Percentiles rank a stretch among this genome's conserved stretches.
These are phyloP conservation scores for Colletotrichum tofieldiae DNA, from an alignment of 2,329 filamentous ascomycete genomes.

Conservation along the genomic window DNA sequence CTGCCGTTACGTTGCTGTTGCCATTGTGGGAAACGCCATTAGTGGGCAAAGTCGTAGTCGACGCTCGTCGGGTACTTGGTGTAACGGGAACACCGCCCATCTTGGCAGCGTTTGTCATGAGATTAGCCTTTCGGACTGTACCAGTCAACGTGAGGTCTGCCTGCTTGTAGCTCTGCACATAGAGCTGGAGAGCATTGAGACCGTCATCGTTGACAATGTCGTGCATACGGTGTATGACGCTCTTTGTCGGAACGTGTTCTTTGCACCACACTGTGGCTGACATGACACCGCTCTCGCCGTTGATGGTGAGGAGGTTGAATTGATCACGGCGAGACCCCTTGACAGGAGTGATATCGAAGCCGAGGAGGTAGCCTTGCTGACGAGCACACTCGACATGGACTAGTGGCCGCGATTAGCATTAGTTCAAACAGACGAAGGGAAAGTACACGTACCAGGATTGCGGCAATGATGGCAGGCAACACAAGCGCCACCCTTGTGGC, in stretches of 20 bases:
- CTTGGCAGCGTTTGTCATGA: slow-evolving; percentile 78
- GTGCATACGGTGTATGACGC: slow-evolving; percentile 82
- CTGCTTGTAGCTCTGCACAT: slow-evolving; percentile 92
- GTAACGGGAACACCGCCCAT: slow-evolving; percentile 53
- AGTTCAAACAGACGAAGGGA: slow-evolving; percentile 47
- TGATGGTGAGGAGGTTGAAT: slow-evolving; percentile 83
- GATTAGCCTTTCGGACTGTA: slow-evolving; percentile 91
- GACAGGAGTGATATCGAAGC: slow-evolving; percentile 91
- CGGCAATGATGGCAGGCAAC: slow-evolving; percentile 85
- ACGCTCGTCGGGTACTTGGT: slow-evolving; percentile 68
- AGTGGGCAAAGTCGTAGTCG: slow-evolving; percentile 62
- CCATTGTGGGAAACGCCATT: slow-evolving; percentile 43
- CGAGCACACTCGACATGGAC: slow-evolving; percentile 95
- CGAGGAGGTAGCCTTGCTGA: slow-evolving; percentile 85
- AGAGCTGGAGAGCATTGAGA: slow-evolving; percentile 88
- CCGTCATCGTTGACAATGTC: slow-evolving; percentile 81
- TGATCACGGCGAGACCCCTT: slow-evolving; percentile 91
- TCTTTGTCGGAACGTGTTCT: slow-evolving; percentile 83
- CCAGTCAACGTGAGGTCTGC: slow-evolving; percentile 92
- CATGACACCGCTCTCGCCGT: slow-evolving; percentile 86
- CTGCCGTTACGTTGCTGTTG: slow-evolving; percentile 17
- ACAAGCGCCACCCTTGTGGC: slow-evolving; percentile 82
- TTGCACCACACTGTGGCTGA: slow-evolving; percentile 93
- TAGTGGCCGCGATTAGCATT: slow-evolving; percentile 46
- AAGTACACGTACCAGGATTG: slow-evolving; percentile 57